phyloP scores from a whole-genome alignment of 495 filamentous ascomycete species.

The Thermothielavioides terrestris region DNA sequence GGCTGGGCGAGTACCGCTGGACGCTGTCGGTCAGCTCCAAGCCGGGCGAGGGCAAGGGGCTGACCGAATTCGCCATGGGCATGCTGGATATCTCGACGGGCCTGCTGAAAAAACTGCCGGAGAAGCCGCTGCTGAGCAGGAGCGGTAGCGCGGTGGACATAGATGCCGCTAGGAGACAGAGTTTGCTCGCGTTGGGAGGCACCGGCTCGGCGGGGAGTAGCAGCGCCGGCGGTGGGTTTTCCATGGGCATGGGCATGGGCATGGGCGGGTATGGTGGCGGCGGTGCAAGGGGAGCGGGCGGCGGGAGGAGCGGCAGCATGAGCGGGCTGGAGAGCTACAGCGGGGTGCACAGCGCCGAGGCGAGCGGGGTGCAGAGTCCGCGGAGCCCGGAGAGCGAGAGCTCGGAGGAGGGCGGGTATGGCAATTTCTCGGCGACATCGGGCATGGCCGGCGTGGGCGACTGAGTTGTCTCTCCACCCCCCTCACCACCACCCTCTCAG shows the following conservation, averaged over 20 bases:
- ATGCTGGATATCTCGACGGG: slow-evolving; percentile 59
- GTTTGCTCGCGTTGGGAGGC: slow-evolving; percentile 25
- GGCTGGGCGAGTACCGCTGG: slow-evolving; percentile 88
- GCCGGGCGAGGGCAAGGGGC: slow-evolving; percentile 53
- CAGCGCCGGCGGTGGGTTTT: neutral
- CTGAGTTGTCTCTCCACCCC: too few species aligned
- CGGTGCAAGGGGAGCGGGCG: neutral
- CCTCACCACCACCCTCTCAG: too few species aligned
- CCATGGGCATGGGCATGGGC: slow-evolving; percentile 13
- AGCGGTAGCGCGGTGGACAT: slow-evolving; percentile 37
- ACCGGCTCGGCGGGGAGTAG: neutral
- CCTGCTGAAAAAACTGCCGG: slow-evolving; percentile 46
- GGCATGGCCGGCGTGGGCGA: slow-evolving; percentile 28
- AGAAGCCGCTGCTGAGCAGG: slow-evolving; percentile 45
- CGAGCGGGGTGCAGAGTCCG: slow-evolving; percentile 37
- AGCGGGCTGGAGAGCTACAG: slow-evolving; percentile 16
- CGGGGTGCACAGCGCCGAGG: slow-evolving; percentile 30
- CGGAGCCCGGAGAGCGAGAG: slow-evolving; percentile 34
- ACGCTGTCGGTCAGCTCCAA: slow-evolving; percentile 79
- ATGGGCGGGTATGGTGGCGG: neutral
- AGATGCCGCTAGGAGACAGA: slow-evolving; percentile 32
- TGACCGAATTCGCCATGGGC: slow-evolving; percentile 67
- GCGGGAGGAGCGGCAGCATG: slow-evolving; percentile 3
- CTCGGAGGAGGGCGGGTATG: slow-evolving; percentile 45
- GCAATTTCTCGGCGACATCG: slow-evolving; percentile 39